Percentiles rank a stretch among this genome's conserved stretches.
Conservation (phyloP, 768 basidiomycete genomes). For the Termitomyces sp. region DNA sequence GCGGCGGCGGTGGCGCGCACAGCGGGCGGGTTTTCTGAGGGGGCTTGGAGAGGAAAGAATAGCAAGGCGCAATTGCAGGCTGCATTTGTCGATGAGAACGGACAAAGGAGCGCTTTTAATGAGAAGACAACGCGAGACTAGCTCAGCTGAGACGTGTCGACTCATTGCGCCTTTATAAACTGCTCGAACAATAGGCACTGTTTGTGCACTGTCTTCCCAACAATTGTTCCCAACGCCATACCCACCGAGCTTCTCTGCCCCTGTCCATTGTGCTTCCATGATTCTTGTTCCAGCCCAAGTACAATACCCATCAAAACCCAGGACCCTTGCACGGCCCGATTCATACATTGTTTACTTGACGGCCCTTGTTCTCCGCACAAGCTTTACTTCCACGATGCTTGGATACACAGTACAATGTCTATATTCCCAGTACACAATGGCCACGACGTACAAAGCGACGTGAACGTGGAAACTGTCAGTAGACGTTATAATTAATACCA, state of each 20-base stretch:
- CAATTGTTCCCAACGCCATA: neutral
- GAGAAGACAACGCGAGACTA: neutral
- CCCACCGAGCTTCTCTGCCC: too few relatives aligned
- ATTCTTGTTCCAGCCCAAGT: neutral
- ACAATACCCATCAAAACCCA: neutral
- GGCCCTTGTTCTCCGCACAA: neutral
- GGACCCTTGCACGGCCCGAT: too few relatives aligned
- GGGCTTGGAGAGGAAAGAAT: constrained; percentile 43
- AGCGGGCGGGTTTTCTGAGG: constrained; percentile 33
- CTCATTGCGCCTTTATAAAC: neutral
- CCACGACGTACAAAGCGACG: too few relatives aligned
- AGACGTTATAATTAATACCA: too few relatives aligned
- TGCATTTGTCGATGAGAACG: neutral
- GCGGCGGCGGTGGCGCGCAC: constrained; percentile 27
- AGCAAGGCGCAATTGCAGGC: constrained; percentile 10
- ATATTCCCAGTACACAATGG: neutral
- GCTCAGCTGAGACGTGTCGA: neutral
- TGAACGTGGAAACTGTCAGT: too few relatives aligned
- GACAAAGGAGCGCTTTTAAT: neutral
- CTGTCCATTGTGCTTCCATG: neutral
- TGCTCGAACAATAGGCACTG: neutral
- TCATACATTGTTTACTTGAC: neutral
- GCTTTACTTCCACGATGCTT: neutral
- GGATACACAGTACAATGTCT: neutral
- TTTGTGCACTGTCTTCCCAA: neutral